Base-by-base conservation (phyloP, 2,329 filamentous ascomycete genomes). In the Intubia oerlemansii region DNA sequence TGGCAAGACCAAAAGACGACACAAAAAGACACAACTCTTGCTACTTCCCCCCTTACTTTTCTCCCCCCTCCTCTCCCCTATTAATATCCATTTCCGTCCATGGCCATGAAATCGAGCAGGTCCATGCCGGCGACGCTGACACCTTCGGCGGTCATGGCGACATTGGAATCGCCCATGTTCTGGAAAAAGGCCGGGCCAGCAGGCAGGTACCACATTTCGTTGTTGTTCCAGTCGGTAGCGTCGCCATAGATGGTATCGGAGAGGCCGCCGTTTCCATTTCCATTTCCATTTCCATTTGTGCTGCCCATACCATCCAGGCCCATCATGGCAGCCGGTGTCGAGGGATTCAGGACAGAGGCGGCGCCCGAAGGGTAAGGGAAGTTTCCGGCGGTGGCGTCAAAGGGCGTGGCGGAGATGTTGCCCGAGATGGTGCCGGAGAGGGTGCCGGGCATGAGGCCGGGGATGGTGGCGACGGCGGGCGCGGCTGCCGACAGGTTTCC, bases 131-230 rank as follows among this genome's bases (percentile, higher is more conserved):
- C 68, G 3, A 75, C 63, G 38, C 72, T 72, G 28, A 74, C 62
- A 17, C 68, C 68, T 38, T 74, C 68, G 7, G 68, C 64, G 3
- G 67, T 73, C 63, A 73, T 72, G 24, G 66, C 66, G 8, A 73
- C 66, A 6, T 57, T 57, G 19, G 57, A 57, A 36, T 66, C 66
- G 34, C 62, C 63, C 40, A 71, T 57, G 42, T 69, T 72, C 40
- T 72, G 66, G 46, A 69, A 73, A 33, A 74, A 66, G 5, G 66
- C 66, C 2, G 67, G 55, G 0, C 68, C 68, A 0, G 68, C 56
- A 1, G 68, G 67, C 1, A 74, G 52, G 41, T 73, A 74, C 68
- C 68, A 74, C 62, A 74, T 67, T 40, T 71, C 66, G 40, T 58
- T 61, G 34, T 54, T 57, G 32, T 52, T 52, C 65, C 65, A 69